Base-by-base conservation (phyloP, 192 early-diverging fungal species). In the Phycomyces blakesleeanus region DNA sequence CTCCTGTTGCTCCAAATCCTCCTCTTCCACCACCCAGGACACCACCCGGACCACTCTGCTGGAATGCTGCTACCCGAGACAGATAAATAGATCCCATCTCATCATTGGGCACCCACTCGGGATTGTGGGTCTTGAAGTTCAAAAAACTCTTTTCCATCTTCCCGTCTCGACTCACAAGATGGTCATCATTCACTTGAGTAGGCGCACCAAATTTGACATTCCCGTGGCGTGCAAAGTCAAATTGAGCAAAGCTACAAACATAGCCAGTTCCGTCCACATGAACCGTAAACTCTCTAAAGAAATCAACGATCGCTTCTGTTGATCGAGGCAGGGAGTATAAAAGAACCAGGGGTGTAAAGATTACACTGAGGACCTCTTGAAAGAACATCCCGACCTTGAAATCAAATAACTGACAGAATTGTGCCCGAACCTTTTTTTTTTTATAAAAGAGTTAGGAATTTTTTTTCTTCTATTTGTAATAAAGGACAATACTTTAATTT, bases 101-200 rank as follows among this genome's bases (percentile, higher is more conserved):
- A 59, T 91, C 84, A 24, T 82, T 84, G 6, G 93, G 93, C 66
- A 93, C 87, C 96, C 96, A 98, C 29, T 90, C 89, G 3, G 95
- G 96, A 69, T 98, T 89, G 68, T 97, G 86, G 10, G 85, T 83
- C 86, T 97, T 96, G 73, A 99, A 99, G 55, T 92, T 93, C 64
- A 99, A 61, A 66, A 99, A 95, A 4, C 91, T 93, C 68, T 93
- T 92, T 76, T 98, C 96, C 97, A 99, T 97, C 74, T 99, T 99
- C 29, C 94, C 96, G 54, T 93, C 83, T 57, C 94, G 91, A 1
- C 89, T 91, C 0, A 87, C 61, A 61, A 85, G 77, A 21, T 87
- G 78, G 12, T 87, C 86, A 44, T 84, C 76, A 20, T 75, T 74
- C 3, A 78, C 75, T 18, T 72, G 69, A 16, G 78, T 77, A 1